Base-by-base conservation (phyloP, 495 filamentous ascomycete genomes). In the Cetradonia linearis region DNA sequence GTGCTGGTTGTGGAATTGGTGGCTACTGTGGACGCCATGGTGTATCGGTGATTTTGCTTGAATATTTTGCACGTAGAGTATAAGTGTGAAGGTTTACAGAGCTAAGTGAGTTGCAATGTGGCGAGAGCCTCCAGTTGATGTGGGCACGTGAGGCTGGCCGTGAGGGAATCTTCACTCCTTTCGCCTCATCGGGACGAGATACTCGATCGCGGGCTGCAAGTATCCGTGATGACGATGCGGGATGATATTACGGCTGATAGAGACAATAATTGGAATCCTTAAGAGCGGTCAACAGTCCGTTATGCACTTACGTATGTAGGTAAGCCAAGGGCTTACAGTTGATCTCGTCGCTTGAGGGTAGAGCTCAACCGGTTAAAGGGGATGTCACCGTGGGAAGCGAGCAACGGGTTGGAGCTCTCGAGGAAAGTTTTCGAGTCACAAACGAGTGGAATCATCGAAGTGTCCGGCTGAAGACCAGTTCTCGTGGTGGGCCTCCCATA, bases 1-100 rank as follows among this genome's bases (percentile, higher is more conserved):
- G 27, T 23, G 4, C 33, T 60, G 11, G 25, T 28, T 4, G 10
- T 36, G 30, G 48, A 40, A 25, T 25, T 53, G 27, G 16, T 42
- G 57, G 23, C 25, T 48, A 50, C 25, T 37, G 36, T 30, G 47
- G 36, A 60, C 33, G 58, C 48, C 58, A 60, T 60, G 36, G 2
- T 53, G 36, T 34, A 31, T 28, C 18, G 18, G 28, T 33, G 9
- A 3, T 4, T 25, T 16, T 14, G 34, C 25, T 16, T 56, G 37
- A 20, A 18, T 23, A 20, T 33, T 5, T 30, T 53, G 30, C 49
- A n/a, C 11, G 16, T 10, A 53, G 28, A 16, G 30, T 6, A 6
- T 9, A 23, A 9, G 20, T 16, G 11, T 34, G 7, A n/a, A 25
- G 18, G 20, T 3, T 31, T 31, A 11, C 20, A 33, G 20, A 36